These are phyloP conservation scores for Cyclostephanos invisitatus DNA, from an alignment of 108 stramenopile genomes.

Conservation along the genomic window DNA sequence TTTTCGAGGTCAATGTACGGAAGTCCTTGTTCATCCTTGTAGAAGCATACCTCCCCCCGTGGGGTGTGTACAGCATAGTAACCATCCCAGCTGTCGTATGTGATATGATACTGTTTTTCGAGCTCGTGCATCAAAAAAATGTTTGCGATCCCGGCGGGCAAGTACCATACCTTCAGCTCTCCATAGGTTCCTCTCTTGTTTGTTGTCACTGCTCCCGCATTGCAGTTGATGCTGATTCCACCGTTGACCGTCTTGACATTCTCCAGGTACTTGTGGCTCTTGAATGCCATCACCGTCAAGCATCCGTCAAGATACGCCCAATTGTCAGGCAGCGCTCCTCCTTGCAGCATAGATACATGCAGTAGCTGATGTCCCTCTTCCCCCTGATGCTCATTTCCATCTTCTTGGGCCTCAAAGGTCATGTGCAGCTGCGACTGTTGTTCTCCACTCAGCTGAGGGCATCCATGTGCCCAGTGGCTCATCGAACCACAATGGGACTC, in stretches of 20 bases:
- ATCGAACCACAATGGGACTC: no score
- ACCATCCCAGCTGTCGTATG: conserved; percentile 7
- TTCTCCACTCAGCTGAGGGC: background rate
- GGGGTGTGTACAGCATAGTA: conserved; percentile 20
- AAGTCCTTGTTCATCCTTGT: conserved; percentile 1
- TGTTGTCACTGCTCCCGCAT: no score
- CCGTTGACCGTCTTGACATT: no score
- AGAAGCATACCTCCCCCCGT: background rate
- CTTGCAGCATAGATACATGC: no score
- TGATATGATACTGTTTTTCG: conserved; percentile 2
- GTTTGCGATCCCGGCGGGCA: no score
- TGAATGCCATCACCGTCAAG: background rate
- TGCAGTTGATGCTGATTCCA: no score
- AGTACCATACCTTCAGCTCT: no score
- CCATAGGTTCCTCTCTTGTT: no score
- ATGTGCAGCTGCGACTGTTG: background rate
- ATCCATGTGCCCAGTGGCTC: background rate
- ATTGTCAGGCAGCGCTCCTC: background rate
- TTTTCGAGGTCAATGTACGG: background rate
- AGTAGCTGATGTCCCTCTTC: no score
- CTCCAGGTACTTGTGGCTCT: conserved; percentile 7
- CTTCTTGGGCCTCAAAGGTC: background rate
- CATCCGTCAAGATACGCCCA: conserved; percentile 22
- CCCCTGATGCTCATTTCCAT: background rate
- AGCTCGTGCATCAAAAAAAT: no score